Percentiles rank a stretch among this genome's conserved stretches.
Conservation (phyloP, 2,329 filamentous ascomycete genomes). For the Pyrenochaeta sp. region DNA sequence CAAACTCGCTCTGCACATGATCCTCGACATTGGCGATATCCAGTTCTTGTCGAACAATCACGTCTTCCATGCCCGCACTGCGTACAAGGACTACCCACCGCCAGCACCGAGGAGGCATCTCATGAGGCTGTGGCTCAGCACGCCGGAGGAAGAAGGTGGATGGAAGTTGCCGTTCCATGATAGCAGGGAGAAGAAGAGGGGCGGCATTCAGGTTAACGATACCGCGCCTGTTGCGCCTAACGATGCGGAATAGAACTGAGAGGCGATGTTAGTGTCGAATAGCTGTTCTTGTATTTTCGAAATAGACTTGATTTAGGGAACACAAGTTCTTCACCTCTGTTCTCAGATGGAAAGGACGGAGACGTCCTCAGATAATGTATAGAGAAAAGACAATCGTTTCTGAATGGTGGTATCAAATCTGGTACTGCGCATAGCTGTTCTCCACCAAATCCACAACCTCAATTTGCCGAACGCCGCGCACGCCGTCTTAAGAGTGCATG, state of each 20-base stretch:
- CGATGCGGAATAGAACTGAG: slow-evolving; percentile 72
- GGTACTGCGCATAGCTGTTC: slow-evolving; percentile 25
- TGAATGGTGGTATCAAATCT: slow-evolving; percentile 38
- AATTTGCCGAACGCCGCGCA: slow-evolving; percentile 31
- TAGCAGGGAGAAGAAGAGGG: slow-evolving; percentile 82
- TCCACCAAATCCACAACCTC: slow-evolving; percentile 24
- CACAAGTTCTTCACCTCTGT: neutral
- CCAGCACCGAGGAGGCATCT: slow-evolving; percentile 77
- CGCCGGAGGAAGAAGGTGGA: slow-evolving; percentile 81
- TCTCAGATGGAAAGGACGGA: neutral
- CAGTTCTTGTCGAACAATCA: slow-evolving; percentile 86
- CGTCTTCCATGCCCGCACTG: slow-evolving; percentile 81
- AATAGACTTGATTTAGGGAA: neutral
- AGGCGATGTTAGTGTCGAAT: neutral
- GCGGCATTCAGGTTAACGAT: slow-evolving; percentile 87
- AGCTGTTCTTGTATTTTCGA: neutral
- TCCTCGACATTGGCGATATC: slow-evolving; percentile 86
- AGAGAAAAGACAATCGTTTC: neutral
- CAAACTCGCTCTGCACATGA: slow-evolving; percentile 79
- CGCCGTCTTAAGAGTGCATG: slow-evolving; percentile 19
- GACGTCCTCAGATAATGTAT: neutral
- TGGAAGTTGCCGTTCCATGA: slow-evolving; percentile 87
- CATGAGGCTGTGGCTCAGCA: slow-evolving; percentile 84
- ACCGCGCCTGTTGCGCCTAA: slow-evolving; percentile 76
- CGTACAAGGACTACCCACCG: slow-evolving; percentile 75